Evolutionary conservation across 2,329 filamentous ascomycete genomes (phyloP).

Genomic region (Calonectria pseudoreteaudii): DNA sequence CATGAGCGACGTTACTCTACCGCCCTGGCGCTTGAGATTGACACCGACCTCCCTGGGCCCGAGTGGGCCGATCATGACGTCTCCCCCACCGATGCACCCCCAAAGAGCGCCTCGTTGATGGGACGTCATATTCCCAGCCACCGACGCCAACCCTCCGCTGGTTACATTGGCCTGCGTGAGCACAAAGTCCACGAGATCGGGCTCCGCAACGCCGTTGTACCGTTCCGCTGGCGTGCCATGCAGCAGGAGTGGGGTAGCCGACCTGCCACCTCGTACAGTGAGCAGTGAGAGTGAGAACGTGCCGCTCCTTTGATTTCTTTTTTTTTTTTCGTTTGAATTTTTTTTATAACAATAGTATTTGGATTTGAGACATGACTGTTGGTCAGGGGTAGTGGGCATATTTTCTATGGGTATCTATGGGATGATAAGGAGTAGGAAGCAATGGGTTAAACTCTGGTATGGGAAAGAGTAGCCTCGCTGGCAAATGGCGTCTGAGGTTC

Average conservation of each 20-base stretch:
- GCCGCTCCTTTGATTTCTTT: not conserved
- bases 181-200: constrained; percentile 41
- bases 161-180: constrained; percentile 41
- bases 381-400: not conserved
- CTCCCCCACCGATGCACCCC: constrained; percentile 34
- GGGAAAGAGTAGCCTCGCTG: constrained; percentile 23
- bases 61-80: constrained; percentile 25
- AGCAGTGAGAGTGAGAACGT: constrained; percentile 30
- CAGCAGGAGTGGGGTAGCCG: constrained; percentile 40
- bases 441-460: constrained; percentile 19
- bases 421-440: constrained; percentile 14
- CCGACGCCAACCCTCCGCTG: constrained; percentile 41
- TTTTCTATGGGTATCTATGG: constrained; percentile 19
- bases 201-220: constrained; percentile 42
- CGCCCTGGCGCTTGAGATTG: constrained; percentile 41
- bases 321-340: not conserved
- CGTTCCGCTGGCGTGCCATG: constrained; percentile 42
- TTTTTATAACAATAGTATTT: constrained; percentile 6
- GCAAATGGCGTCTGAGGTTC: constrained; percentile 32
- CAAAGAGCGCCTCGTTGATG: constrained; percentile 34
- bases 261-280: constrained; percentile 41
- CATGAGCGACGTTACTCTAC: constrained; percentile 42
- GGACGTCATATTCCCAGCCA: constrained; percentile 27
- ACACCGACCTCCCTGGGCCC: constrained; percentile 29
- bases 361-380: constrained; percentile 4